Base-by-base conservation (phyloP, 768 basidiomycete species). In the Boletus rex-veris region DNA sequence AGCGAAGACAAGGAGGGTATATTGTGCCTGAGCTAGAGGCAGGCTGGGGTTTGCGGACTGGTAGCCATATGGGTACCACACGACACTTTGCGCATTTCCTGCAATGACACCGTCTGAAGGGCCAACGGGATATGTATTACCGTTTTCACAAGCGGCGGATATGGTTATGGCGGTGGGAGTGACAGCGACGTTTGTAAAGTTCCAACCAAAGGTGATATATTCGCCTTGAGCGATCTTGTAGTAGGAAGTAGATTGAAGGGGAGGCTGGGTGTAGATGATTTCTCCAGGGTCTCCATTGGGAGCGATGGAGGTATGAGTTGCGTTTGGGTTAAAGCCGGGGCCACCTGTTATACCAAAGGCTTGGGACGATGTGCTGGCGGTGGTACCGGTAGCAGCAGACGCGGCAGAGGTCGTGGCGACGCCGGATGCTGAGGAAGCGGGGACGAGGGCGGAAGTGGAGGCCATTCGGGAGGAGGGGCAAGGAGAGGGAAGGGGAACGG, bases 151-250 rank as follows among this genome's bases (percentile, higher is more conserved):
- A 48, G 80, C 76, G 42, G 87, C 86, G 45, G 80, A 77, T 45
- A 88, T 72, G 14, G 86, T 88, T 52, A 88, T 71, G 50, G 72
- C 63, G 11, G 73, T 70, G 3, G 87, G 87, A 0, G 73, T 74
- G 52, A 74, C 69, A 53, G 76, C 74, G 14, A 88, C 68, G 58
- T 76, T 72, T n/a, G 80, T 83, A 60, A 84, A 77, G 65, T 85
- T 88, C 87, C 86, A 88, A n/a, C 80, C 87, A 67, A 88, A 84
- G 28, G 84, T 87, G 60, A 88, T 76, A 54, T 67, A 74, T 61
- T 81, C 75, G 7, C 74, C 69, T 0, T 66, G 59, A 0, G 83
- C 83, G 52, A 87, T 82, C 73, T 88, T 87, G 74, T 81, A 87
- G 69, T 75, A 88, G 7, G 84, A 84, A 2, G 80, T 76, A 21